phyloP scores from a whole-genome alignment of 139 green algal species.

The Chlamydomonas urium region DNA sequence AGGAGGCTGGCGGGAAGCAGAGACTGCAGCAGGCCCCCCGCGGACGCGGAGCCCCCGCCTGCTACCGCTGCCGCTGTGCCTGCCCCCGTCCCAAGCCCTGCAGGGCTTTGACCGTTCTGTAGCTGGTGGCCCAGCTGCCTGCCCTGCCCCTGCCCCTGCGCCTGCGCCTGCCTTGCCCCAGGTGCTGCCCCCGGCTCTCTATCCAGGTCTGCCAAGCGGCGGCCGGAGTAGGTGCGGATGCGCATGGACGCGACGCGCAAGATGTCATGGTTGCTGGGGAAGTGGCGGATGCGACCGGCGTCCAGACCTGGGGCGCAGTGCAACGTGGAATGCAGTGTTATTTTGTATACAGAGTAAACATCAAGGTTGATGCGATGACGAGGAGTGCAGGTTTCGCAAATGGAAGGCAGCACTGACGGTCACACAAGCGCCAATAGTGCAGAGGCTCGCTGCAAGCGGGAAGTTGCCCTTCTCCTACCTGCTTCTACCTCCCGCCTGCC shows the following conservation, averaged over 20 bases:
- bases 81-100: too few relatives aligned
- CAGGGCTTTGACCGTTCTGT: neutral
- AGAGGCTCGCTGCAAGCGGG: too few relatives aligned
- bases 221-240: conserved; percentile 14
- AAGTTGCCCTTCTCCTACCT: too few relatives aligned
- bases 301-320: conserved; percentile 42
- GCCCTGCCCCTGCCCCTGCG: neutral
- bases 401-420: neutral
- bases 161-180: neutral
- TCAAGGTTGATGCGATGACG: neutral
- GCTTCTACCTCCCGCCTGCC: too few relatives aligned
- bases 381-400: neutral
- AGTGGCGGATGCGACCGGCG: conserved; percentile 55
- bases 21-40: neutral
- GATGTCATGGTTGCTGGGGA: conserved; percentile 58
- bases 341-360: too few relatives aligned
- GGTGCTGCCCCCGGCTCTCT: neutral
- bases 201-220: neutral
- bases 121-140: too few relatives aligned
- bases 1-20: neutral
- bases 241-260: conserved; percentile 14
- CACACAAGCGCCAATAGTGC: too few relatives aligned
- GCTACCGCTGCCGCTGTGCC: too few relatives aligned
- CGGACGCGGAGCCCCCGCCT: too few relatives aligned
- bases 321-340: neutral